Conservation (phyloP, 176 grass and related monocot genomes). For the Oryza glumipatula region DNA sequence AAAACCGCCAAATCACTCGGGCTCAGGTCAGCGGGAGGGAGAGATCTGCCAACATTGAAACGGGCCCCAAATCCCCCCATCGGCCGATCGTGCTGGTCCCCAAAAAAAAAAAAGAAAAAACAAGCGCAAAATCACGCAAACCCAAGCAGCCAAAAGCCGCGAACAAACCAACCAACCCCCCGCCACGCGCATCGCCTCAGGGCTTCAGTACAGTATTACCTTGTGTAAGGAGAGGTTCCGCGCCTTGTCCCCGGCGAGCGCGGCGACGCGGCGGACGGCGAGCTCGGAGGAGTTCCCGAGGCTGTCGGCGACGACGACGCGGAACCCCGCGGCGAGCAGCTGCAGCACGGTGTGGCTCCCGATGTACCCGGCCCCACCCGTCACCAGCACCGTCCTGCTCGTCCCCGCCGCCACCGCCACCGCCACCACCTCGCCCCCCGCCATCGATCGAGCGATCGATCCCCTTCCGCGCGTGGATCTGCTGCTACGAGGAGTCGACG, state of each 20-base stretch:
- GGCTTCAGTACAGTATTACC: slow-evolving; percentile 25
- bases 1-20: neutral
- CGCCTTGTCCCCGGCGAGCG: slow-evolving; percentile 64
- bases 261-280: slow-evolving; percentile 64
- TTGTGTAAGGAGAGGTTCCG: slow-evolving; percentile 69
- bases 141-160: too few species aligned
- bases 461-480: slow-evolving; percentile 25
- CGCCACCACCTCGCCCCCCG: neutral
- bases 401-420: slow-evolving; percentile 21
- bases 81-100: neutral
- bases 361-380: slow-evolving; percentile 91
- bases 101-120: neutral
- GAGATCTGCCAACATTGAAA: slow-evolving; percentile 16
- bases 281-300: slow-evolving; percentile 83
- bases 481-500: slow-evolving; percentile 4
- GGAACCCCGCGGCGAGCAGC: slow-evolving; percentile 70
- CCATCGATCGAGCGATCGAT: slow-evolving; percentile 1
- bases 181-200: neutral
- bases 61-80: neutral
- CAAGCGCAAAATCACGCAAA: neutral
- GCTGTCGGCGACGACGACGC: slow-evolving; percentile 75
- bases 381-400: slow-evolving; percentile 75
- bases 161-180: neutral
- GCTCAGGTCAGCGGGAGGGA: neutral
- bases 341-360: slow-evolving; percentile 94